Evolutionary conservation across 441 rosid species (phyloP), one percentile per base, ranked within the genome.

Genomic region (Croton setiger): DNA sequence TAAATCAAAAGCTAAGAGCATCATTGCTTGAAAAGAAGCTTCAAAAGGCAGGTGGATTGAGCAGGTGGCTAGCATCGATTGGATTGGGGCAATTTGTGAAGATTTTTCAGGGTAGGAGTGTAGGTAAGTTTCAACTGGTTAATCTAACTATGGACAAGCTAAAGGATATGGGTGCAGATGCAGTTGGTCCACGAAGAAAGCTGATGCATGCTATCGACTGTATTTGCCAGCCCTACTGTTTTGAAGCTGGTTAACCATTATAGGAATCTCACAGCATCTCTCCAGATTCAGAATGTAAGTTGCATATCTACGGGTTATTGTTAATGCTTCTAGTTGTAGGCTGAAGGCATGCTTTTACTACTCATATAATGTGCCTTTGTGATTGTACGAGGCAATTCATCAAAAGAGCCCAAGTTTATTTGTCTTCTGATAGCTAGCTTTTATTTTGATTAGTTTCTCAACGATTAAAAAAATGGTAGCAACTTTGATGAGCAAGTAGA

Each of bases 171-270:
- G 99, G 98, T 67, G 94, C 91, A 18, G 76, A 83, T 71, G 96
- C 95, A 1, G 96, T 94, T n/a, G 99, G 98, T 5, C 97, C 98
- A 0, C 85, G 99, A 74, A 86, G 99, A 78, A 94, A 94, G 80
- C 78, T 94, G 77, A 87, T 94, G 81, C 99, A 94, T 63, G 97
- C 97, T 2, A 90, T 92, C 13, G 84, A 84, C 54, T 92, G 97
- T 21, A 86, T 90, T 41, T 90, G 96, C 64, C 88, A 88, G 69
- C 92, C 94, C 1, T 82, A 79, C 70, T 81, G 85, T 68, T 80
- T 81, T 13, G 77, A 74, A 64, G 68, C 78, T 49, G 63, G 44
- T 14, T 72, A 76, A 79, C 39, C 39, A 8, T 41, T 58, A 60
- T 21, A 21, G 9, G 43, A 15, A 64, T 55, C 63, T 52, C 21